These are phyloP conservation scores for Zygosaccharomyces siamensis DNA, from an alignment of 805 yeast genomes.

Conservation along the genomic window DNA sequence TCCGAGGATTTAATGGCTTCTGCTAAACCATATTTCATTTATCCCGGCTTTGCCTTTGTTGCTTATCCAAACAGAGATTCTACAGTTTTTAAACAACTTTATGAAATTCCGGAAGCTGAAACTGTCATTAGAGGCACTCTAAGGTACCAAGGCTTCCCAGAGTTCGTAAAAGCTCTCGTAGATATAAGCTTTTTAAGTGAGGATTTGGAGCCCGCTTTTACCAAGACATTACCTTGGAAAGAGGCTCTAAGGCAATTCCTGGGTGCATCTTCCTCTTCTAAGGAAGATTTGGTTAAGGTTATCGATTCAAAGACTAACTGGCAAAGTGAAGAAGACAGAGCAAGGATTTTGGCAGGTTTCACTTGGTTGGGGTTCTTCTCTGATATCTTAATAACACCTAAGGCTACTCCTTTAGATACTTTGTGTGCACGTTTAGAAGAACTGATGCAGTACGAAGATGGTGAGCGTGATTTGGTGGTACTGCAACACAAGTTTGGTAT, in stretches of 20 bases:
- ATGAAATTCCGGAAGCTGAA: slow-evolving; percentile 94
- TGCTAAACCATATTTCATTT: slow-evolving; percentile 91
- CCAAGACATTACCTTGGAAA: slow-evolving; percentile 70
- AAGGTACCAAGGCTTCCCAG: slow-evolving; percentile 98
- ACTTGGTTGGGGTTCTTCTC: slow-evolving; percentile 93
- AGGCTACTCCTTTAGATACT: slow-evolving; percentile 93
- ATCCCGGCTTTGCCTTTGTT: slow-evolving; percentile 92
- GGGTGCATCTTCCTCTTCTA: slow-evolving; percentile 65
- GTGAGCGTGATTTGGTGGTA: slow-evolving; percentile 91
- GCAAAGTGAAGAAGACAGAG: slow-evolving; percentile 76
- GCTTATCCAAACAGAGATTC: slow-evolving; percentile 98
- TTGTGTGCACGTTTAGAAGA: slow-evolving; percentile 94
- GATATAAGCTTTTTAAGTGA: slow-evolving; percentile 91
- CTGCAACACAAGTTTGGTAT: slow-evolving; percentile 98
- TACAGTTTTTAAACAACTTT: slow-evolving; percentile 85
- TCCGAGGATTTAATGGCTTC: slow-evolving; percentile 93
- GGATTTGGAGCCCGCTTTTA: slow-evolving; percentile 55
- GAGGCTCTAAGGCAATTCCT: slow-evolving; percentile 74
- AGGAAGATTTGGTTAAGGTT: slow-evolving; percentile 68
- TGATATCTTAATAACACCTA: slow-evolving; percentile 68
- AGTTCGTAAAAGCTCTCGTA: slow-evolving; percentile 90
- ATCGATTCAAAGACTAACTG: slow-evolving; percentile 75
- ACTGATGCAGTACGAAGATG: slow-evolving; percentile 91
- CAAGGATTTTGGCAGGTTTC: slow-evolving; percentile 82
- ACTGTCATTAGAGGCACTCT: slow-evolving; percentile 95